These are phyloP conservation scores for Pittosporum tobira DNA, from an alignment of 129 eudicot genomes.

Conservation along the genomic window DNA sequence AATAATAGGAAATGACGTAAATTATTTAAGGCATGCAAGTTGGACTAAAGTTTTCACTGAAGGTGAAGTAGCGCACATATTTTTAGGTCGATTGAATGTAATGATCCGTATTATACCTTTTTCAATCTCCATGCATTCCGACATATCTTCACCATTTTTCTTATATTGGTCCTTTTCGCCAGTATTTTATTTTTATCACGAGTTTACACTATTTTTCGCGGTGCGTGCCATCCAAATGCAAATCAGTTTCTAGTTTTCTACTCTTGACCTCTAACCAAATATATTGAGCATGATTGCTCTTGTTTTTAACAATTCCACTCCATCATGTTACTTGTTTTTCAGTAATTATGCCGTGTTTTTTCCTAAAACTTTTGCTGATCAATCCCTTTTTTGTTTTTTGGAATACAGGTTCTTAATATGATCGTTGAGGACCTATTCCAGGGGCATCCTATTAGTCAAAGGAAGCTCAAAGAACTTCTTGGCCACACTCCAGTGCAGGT, in stretches of 20 bases:
- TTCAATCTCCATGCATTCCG: too few relatives aligned
- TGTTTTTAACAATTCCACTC: neutral
- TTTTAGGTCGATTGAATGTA: too few relatives aligned
- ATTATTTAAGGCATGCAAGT: neutral
- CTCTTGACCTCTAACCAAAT: neutral
- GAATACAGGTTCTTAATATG: conserved; percentile 71
- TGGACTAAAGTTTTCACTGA: neutral
- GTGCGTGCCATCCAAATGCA: neutral
- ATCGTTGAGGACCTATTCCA: conserved; percentile 85
- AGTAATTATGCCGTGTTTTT: neutral
- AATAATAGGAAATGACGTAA: neutral
- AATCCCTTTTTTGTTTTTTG: too few relatives aligned
- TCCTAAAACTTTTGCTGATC: neutral
- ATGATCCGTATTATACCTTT: too few relatives aligned
- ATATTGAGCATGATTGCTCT: neutral
- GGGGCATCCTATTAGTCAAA: conserved; percentile 89
- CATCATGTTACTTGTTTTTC: neutral
- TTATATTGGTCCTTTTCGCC: too few relatives aligned
- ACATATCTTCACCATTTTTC: too few relatives aligned
- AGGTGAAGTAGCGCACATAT: too few relatives aligned
- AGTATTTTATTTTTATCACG: too few relatives aligned
- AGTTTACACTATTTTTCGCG: neutral
- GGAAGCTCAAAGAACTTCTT: conserved; percentile 90
- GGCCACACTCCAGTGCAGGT: conserved; percentile 95
- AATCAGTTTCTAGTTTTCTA: too few relatives aligned